phyloP scores from a whole-genome alignment of 1,139 yeast species.

The Geotrichum histeridarum region DNA sequence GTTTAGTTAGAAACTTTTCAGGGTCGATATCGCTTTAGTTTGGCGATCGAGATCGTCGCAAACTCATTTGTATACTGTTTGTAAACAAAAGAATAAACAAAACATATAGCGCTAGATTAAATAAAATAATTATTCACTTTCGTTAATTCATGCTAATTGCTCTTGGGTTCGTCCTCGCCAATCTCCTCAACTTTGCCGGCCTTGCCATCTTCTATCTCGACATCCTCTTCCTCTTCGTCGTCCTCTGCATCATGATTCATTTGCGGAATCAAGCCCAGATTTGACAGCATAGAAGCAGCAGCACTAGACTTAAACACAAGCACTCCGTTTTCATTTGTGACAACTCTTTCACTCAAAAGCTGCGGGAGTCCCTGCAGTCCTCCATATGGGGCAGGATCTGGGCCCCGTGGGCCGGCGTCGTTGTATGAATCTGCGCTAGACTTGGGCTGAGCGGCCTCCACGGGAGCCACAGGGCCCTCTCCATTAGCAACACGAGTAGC shows the following conservation, averaged over 20 bases:
- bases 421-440: background rate
- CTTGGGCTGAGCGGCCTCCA: constrained; percentile 21
- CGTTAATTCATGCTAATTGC: constrained; percentile 4
- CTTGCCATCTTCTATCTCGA: constrained; percentile 21
- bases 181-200: constrained; percentile 19
- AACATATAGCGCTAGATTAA: background rate
- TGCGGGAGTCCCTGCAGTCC: constrained; percentile 21
- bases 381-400: constrained; percentile 11
- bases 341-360: constrained; percentile 22
- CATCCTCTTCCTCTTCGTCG: constrained; percentile 14
- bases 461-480: constrained; percentile 43
- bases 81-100: no score
- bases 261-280: constrained; percentile 19
- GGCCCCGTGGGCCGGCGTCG: background rate
- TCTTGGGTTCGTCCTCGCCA: constrained; percentile 22
- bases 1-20: no score
- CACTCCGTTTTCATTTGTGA: constrained; percentile 18
- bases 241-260: constrained; percentile 7
- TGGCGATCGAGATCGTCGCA: no score
- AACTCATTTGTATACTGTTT: no score
- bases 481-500: constrained; percentile 46
- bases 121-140: background rate
- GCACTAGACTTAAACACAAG: constrained; percentile 22
- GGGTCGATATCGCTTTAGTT: no score
- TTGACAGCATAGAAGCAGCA: constrained; percentile 21